Evolutionary conservation across 768 basidiomycete genomes (phyloP).

Genomic region (Imleria badia): DNA sequence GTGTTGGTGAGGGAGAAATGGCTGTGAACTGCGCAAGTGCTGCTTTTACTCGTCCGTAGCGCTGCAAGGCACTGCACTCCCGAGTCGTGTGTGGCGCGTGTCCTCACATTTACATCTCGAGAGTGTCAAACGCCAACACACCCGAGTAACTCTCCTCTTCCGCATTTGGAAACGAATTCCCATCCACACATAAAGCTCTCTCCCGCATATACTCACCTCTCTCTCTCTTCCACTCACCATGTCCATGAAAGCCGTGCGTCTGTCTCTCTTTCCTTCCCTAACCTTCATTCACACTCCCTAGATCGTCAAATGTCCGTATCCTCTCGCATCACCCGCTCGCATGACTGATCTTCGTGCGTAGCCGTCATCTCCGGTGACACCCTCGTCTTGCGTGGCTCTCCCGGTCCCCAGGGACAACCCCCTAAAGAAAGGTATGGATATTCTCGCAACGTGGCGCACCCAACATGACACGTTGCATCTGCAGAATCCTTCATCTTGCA

Average conservation of each 20-base stretch:
- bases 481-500: constrained; percentile 84
- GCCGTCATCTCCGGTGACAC: constrained; percentile 92
- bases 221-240: constrained; percentile 34
- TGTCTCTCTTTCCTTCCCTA: neutral
- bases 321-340: neutral
- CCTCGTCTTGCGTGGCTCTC: constrained; percentile 75
- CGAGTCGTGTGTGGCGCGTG: neutral
- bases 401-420: constrained; percentile 78
- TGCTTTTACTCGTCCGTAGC: constrained; percentile 10
- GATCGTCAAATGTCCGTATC: constrained; percentile 60
- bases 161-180: neutral
- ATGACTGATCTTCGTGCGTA: constrained; percentile 35
- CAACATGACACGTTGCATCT: constrained; percentile 12
- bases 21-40: neutral
- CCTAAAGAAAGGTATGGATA: constrained; percentile 79
- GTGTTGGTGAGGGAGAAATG: constrained; percentile 7
- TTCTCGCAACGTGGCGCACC: neutral
- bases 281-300: constrained; percentile 16
- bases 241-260: constrained; percentile 75
- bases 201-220: no score
- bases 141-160: no score
- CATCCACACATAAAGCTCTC: neutral
- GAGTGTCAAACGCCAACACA: no score
- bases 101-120: neutral
- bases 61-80: constrained; percentile 9